phyloP scores from a whole-genome alignment of 2,329 filamentous ascomycete species.

The Paramyrothecium sp. region DNA sequence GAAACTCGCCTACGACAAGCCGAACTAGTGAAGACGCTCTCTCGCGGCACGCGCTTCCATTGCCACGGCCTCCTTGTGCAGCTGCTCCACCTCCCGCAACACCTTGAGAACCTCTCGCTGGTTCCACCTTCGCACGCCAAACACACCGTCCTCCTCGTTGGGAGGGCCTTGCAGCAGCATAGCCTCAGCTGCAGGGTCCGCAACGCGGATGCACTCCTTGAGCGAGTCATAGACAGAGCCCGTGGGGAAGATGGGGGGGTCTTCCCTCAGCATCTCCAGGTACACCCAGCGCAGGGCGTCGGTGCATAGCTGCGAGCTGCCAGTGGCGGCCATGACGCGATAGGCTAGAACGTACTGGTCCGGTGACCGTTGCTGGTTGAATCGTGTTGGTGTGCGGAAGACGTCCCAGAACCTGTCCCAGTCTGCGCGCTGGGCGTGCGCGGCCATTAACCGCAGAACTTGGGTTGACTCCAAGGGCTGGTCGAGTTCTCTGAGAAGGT shows the following conservation, averaged over 20 bases:
- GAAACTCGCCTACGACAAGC: too few species aligned
- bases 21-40: neutral
- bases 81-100: slow-evolving; percentile 26
- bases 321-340: slow-evolving; percentile 41
- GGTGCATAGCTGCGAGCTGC: slow-evolving; percentile 41
- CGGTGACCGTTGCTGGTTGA: slow-evolving; percentile 45
- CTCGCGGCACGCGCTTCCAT: slow-evolving; percentile 4
- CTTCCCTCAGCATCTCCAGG: slow-evolving; percentile 59
- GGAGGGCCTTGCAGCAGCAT: slow-evolving; percentile 18
- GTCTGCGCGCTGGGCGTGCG: slow-evolving; percentile 44
- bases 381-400: slow-evolving; percentile 55
- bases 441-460: slow-evolving; percentile 40
- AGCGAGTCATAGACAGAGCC: slow-evolving; percentile 45
- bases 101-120: slow-evolving; percentile 30
- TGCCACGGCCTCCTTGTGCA: slow-evolving; percentile 11
- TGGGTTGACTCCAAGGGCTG: slow-evolving; percentile 37
- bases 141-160: neutral
- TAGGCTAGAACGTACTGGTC: slow-evolving; percentile 57
- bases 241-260: slow-evolving; percentile 43
- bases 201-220: slow-evolving; percentile 53
- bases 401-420: slow-evolving; percentile 60
- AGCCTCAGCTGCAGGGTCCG: slow-evolving; percentile 47
- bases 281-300: slow-evolving; percentile 51
- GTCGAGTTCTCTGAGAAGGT: slow-evolving; percentile 36
- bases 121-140: slow-evolving; percentile 17